Evolutionary conservation across 2,329 filamentous ascomycete genomes (phyloP).

Genomic region (Trichoderma arundinaceum): DNA sequence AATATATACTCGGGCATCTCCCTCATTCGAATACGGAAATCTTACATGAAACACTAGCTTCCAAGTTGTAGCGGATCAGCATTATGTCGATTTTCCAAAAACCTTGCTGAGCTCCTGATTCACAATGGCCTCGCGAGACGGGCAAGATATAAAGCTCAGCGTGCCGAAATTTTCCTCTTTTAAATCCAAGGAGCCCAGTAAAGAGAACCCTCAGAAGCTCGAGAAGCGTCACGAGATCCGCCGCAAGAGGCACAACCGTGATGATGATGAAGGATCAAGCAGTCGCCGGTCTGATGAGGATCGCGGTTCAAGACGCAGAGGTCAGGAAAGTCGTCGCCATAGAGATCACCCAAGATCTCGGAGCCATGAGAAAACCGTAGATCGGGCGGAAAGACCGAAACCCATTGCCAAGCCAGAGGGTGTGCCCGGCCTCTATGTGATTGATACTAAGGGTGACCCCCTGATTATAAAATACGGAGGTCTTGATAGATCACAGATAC

Average conservation of each 20-base stretch:
- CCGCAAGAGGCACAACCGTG: constrained; percentile 34
- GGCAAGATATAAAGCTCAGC: constrained; percentile 33
- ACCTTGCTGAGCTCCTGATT: constrained; percentile 9
- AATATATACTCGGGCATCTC: not conserved
- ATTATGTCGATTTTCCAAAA: constrained; percentile 10
- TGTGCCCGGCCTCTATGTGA: constrained; percentile 53
- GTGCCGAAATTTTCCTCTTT: constrained; percentile 77
- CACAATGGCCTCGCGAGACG: constrained; percentile 22
- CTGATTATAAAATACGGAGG: constrained; percentile 77
- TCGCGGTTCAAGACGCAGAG: constrained; percentile 31
- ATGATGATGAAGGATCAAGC: constrained; percentile 16
- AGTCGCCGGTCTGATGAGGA: constrained; percentile 30
- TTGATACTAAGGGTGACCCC: constrained; percentile 78
- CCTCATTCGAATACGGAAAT: not conserved
- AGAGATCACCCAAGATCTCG: constrained; percentile 31
- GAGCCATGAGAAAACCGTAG: constrained; percentile 10
- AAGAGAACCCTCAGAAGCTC: constrained; percentile 44
- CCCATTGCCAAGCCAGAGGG: not conserved
- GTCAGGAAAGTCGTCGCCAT: constrained; percentile 35
- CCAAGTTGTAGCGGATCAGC: not conserved
- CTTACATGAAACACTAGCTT: not conserved
- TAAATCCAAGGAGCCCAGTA: constrained; percentile 50
- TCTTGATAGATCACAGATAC: constrained; percentile 73
- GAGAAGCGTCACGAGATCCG: constrained; percentile 28
- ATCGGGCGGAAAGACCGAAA: constrained; percentile 24